phyloP scores from a whole-genome alignment of 1,139 yeast species.

The Debaryomycetaceae sp. region DNA sequence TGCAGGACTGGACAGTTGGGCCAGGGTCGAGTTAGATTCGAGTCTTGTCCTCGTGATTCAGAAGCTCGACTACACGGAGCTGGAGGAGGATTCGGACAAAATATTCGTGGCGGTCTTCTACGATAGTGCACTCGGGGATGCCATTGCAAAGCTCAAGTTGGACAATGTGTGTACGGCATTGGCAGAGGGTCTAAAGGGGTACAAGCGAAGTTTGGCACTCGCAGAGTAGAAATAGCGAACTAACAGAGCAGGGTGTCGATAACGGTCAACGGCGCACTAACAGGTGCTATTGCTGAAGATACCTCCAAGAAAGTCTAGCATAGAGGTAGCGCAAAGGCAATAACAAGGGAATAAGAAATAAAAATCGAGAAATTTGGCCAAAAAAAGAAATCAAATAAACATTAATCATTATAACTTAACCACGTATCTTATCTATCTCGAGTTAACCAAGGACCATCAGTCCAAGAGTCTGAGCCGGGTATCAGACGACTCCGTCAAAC shows the following conservation, averaged over 20 bases:
- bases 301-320: no score
- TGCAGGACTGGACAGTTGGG: conserved; percentile 23
- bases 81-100: conserved; percentile 7
- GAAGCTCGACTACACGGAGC: conserved; percentile 10
- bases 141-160: conserved; percentile 42
- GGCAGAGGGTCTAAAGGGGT: conserved; percentile 33
- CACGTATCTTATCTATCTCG: not conserved
- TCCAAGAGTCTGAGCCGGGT: not conserved
- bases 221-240: no score
- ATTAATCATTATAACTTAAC: not conserved
- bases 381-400: not conserved
- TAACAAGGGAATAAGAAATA: no score
- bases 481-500: not conserved
- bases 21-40: conserved; percentile 30
- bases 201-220: conserved; percentile 3
- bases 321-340: no score
- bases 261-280: no score
- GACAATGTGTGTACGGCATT: conserved; percentile 33
- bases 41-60: conserved; percentile 28
- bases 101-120: conserved; percentile 33
- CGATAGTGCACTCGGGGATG: conserved; percentile 30
- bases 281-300: no score
- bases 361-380: no score
- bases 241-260: no score
- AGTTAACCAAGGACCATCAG: not conserved